Evolutionary conservation across 1,284 basidiomycete genomes (phyloP), one percentile per base, ranked within the genome.

Genomic region (Trichosporon ovoides): DNA sequence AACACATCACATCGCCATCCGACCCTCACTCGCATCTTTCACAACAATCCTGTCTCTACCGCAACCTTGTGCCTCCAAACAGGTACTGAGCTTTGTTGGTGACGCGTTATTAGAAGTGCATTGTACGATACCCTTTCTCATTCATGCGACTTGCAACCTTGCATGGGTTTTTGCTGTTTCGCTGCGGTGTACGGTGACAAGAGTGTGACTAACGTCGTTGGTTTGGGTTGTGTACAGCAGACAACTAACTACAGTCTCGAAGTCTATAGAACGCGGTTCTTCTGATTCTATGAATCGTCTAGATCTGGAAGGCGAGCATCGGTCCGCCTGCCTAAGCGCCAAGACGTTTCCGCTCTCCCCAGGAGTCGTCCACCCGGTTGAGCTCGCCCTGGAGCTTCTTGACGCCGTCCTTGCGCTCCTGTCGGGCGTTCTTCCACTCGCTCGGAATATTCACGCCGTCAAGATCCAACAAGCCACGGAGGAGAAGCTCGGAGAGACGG

Each of bases 341-440:
- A 9, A 73, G 57, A 50, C 65, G 68, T 67, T 78, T 79, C 56
- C 74, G 66, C 52, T 72, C 72, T 28, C 75, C 75, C 74, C 78
- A 80, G 7, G 73, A 70, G 22, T 72, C 73, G 58, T 81, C 80
- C 13, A 80, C 73, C 37, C 67, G 66, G 36, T 76, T 77, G 58
- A 80, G 66, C 55, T 73, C 70, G n/a, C 61, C 69, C 65, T 81
- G 80, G 13, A 81, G 75, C 24, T 62, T 64, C 64, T 64, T 73
- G 10, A 81, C 79, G 0, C 76, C 78, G 31, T 77, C 74, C 64
- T 81, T 81, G 55, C 80, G 68, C 62, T 76, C 78, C 59, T 69
- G 66, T 52, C 80, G 70, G 22, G 80, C 80, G n/a, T 75, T 67
- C 7, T 61, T 64, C 72, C 78, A 81, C 34, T 65, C 70, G 12